Evolutionary conservation across 306 rosid species (phyloP).

Genomic region (Malus asiatica): DNA sequence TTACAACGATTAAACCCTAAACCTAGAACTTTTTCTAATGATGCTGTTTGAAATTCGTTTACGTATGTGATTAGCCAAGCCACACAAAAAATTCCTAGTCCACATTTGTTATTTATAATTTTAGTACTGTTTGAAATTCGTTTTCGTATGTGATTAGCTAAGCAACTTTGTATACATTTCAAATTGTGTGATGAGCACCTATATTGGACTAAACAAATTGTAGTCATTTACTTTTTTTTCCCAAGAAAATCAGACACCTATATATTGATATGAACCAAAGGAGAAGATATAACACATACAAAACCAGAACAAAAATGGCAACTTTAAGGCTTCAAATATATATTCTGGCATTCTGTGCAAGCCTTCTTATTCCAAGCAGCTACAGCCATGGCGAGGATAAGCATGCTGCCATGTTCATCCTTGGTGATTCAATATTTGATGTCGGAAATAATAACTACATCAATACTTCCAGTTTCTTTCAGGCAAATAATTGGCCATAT

Average conservation of each 20-base stretch:
- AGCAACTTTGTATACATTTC: too few species aligned
- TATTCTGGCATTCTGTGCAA: background rate
- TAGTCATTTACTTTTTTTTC: background rate
- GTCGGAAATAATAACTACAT: slow-evolving; percentile 26
- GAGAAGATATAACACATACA: background rate
- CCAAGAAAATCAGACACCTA: background rate
- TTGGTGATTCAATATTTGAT: slow-evolving; percentile 36
- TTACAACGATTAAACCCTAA: too few species aligned
- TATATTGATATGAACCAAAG: background rate
- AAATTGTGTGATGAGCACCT: too few species aligned
- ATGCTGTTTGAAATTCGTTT: too few species aligned
- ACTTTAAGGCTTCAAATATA: background rate
- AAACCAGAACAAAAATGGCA: background rate
- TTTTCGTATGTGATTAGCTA: too few species aligned
- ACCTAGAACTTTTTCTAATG: too few species aligned
- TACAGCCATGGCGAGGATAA: background rate
- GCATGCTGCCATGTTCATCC: slow-evolving; percentile 19
- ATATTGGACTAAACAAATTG: too few species aligned
- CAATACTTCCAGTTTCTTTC: background rate
- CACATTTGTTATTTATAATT: too few species aligned
- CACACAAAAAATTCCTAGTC: too few species aligned
- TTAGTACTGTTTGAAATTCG: too few species aligned
- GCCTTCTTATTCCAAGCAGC: background rate
- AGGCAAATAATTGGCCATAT: slow-evolving; percentile 26
- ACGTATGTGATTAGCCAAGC: too few species aligned